These are phyloP conservation scores for Colletotrichum karsti DNA, from an alignment of 2,329 filamentous ascomycete species.

Conservation along the genomic window DNA sequence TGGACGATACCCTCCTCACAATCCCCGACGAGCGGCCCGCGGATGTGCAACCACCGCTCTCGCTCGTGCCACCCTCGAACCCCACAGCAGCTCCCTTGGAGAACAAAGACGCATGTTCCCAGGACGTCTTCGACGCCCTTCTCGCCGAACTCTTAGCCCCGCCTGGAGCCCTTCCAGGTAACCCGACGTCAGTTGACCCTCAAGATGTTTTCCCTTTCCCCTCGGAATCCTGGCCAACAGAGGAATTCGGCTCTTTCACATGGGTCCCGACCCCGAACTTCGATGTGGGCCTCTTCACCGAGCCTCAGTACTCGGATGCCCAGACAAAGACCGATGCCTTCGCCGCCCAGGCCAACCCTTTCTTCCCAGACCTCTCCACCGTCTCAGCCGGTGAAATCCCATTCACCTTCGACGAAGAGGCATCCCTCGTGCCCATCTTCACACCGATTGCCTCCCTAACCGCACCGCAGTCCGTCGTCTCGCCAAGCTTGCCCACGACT, in stretches of 20 bases:
- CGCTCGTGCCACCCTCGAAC: background rate
- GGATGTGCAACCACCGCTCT: background rate
- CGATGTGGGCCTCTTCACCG: background rate
- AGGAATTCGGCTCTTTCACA: background rate
- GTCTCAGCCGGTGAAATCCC: background rate
- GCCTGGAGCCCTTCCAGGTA: background rate
- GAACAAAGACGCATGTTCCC: conserved; percentile 1
- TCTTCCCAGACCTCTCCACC: background rate
- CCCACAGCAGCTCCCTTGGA: background rate
- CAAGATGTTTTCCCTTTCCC: background rate
- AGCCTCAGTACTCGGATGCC: background rate
- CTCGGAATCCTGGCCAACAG: background rate
- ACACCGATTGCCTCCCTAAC: background rate
- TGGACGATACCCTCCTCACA: no score
- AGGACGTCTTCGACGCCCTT: background rate
- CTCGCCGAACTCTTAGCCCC: background rate
- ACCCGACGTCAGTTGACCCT: background rate
- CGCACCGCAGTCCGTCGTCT: background rate
- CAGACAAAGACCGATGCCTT: background rate
- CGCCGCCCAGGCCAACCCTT: background rate
- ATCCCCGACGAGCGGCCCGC: background rate
- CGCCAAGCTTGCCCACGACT: background rate
- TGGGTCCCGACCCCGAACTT: background rate
- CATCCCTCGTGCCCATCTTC: background rate
- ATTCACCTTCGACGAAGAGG: conserved; percentile 1